Base-by-base conservation (phyloP, 352 stramenopile genomes). In the Pythium myriotylum region DNA sequence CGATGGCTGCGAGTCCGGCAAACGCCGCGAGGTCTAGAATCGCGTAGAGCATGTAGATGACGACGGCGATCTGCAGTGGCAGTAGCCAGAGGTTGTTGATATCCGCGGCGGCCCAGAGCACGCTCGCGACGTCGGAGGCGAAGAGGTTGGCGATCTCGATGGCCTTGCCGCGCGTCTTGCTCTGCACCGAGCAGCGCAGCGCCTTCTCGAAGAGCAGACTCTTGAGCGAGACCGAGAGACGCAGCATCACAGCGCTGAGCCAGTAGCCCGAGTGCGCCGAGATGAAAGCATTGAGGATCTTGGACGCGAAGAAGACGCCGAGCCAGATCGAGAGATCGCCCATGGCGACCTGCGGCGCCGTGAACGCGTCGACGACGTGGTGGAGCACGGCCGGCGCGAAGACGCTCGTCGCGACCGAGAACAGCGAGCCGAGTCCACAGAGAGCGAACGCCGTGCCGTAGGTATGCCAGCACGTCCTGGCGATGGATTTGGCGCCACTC, bases 51-150 rank as follows among this genome's bases (percentile, higher is more conserved):
- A 84, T 77, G 33, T 68, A 77, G 0, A 74, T 32, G 3, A 69
- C 65, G 1, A 70, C 54, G 0, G 7, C 42, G 33, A 84, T 76
- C 46, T 83, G 70, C 4, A 83, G 32, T 8, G 75, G 73, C 16
- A 78, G 29, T 35, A 84, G 64, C 74, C 70, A 84, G 0, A 73
- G 17, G 43, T 52, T 72, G 65, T 92, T 89, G 56, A 78, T 45
- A n/a, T 70, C 54, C 52, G 64, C 65, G 32, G 77, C 59, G 3
- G 73, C 74, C 13, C 51, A 64, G 9, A 76, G 58, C 22, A 81
- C 37, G 22, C 46, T 67, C 29, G 61, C 41, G 17, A 68, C 60
- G 43, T 86, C 74, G 12, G 66, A 68, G 17, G 67, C 73, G 57
- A 68, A 78, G 20, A 81, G 46, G 51, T 84, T 84, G 42, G 67